Evolutionary conservation across 2,329 filamentous ascomycete genomes (phyloP).

Genomic region (Verticillium tricorpus): DNA sequence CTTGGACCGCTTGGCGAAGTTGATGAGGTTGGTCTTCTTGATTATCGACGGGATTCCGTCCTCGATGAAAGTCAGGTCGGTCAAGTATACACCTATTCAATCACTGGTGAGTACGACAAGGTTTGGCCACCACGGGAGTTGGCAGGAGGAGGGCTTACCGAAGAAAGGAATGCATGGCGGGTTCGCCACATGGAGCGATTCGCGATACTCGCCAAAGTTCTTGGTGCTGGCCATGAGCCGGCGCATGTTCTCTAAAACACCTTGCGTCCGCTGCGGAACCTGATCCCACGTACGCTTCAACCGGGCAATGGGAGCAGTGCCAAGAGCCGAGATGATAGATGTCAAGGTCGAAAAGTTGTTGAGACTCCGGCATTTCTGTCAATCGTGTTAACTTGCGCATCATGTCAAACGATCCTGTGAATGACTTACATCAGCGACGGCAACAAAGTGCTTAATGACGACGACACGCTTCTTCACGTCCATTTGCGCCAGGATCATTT

Average conservation of each 20-base stretch:
- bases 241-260: slow-evolving; percentile 83
- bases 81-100: slow-evolving; percentile 79
- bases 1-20: slow-evolving; percentile 97
- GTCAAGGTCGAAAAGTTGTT: slow-evolving; percentile 98
- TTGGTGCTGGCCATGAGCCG: slow-evolving; percentile 95
- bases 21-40: slow-evolving; percentile 95
- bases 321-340: slow-evolving; percentile 93
- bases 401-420: slow-evolving; percentile 4
- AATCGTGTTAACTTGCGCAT: background rate
- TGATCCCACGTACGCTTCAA: slow-evolving; percentile 92
- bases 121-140: background rate
- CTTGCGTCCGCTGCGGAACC: slow-evolving; percentile 78
- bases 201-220: slow-evolving; percentile 96
- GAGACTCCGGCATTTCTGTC: slow-evolving; percentile 81
- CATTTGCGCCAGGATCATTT: slow-evolving; percentile 94
- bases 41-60: slow-evolving; percentile 95
- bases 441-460: slow-evolving; percentile 97
- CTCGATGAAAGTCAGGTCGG: slow-evolving; percentile 96
- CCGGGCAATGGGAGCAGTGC: slow-evolving; percentile 90
- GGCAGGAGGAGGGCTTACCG: slow-evolving; percentile 50
- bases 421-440: slow-evolving; percentile 81
- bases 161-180: slow-evolving; percentile 98
- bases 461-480: slow-evolving; percentile 95
- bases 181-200: slow-evolving; percentile 85
- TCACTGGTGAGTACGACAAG: background rate